A percentile compares a stretch with the other conserved stretches of the same genome.
These are phyloP conservation scores for Aciculosporium take DNA, from an alignment of 2,329 filamentous ascomycete genomes.

Conservation along the genomic window DNA sequence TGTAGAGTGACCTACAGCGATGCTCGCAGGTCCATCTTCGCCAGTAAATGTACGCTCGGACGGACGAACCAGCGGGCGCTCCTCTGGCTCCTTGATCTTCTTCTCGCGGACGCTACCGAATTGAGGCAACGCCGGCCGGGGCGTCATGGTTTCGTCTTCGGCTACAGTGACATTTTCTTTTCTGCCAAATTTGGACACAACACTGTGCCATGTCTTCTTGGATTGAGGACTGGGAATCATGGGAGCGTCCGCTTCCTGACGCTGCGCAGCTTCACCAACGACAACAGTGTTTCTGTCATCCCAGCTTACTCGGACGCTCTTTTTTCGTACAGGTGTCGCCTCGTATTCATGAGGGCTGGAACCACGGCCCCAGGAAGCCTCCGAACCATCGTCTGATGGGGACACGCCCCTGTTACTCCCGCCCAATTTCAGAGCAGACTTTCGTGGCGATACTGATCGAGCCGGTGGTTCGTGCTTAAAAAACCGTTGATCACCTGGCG, in stretches of 20 bases:
- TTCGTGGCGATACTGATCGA: slow-evolving; percentile 60
- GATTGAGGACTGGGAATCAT: slow-evolving; percentile 21
- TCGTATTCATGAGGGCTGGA: slow-evolving; percentile 22
- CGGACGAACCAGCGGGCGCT: slow-evolving; percentile 44
- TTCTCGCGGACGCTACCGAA: slow-evolving; percentile 62
- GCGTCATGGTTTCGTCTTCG: slow-evolving; percentile 58
- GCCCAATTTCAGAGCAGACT: slow-evolving; percentile 57
- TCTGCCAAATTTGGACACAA: slow-evolving; percentile 32
- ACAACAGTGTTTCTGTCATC: slow-evolving; percentile 48
- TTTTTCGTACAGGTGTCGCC: slow-evolving; percentile 35
- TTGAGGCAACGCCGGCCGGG: slow-evolving; percentile 56
- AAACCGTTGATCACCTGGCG: slow-evolving; percentile 34
- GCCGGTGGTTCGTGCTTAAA: slow-evolving; percentile 55
- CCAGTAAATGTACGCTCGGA: slow-evolving; percentile 21
- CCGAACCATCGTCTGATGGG: slow-evolving; percentile 35
- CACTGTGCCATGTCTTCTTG: slow-evolving; percentile 37
- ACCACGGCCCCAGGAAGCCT: slow-evolving; percentile 20
- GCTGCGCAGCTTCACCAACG: slow-evolving; percentile 31
- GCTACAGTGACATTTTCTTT: slow-evolving; percentile 33
- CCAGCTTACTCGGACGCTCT: slow-evolving; percentile 63
- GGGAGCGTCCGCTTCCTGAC: slow-evolving; percentile 25
- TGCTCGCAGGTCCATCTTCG: slow-evolving; percentile 1
- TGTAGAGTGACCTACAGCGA: slow-evolving; percentile 34
- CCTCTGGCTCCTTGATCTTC: slow-evolving; percentile 37
- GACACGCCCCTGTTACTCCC: slow-evolving; percentile 40